Evolutionary conservation across 2,329 filamentous ascomycete genomes (phyloP).

Genomic region (Aspergillus proliferans): DNA sequence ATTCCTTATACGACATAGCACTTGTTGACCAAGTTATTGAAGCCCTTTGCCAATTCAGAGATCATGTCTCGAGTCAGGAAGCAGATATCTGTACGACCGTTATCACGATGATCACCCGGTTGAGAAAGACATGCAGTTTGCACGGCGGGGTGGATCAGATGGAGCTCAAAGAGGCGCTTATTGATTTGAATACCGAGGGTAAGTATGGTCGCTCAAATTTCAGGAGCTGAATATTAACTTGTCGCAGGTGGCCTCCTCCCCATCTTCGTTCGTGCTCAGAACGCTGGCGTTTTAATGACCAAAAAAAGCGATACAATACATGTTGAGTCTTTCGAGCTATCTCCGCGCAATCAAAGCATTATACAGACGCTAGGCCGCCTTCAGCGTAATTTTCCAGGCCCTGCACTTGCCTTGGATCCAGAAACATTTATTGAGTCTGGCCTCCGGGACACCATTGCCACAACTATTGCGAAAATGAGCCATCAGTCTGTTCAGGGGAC

Average conservation of each 20-base stretch:
- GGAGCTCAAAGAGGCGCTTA: conserved; percentile 4
- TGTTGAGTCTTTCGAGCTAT: conserved; percentile 45
- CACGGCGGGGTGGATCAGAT: conserved; percentile 10
- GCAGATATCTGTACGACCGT: conserved; percentile 3
- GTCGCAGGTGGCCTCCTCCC: conserved; percentile 23
- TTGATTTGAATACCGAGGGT: conserved; percentile 7
- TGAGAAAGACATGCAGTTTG: conserved; percentile 6
- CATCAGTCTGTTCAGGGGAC: conserved; percentile 28
- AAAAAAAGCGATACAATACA: conserved; percentile 8
- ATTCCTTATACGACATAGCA: background rate
- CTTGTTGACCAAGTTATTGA: conserved; percentile 13
- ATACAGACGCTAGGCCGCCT: conserved; percentile 37
- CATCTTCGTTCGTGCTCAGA: conserved; percentile 42
- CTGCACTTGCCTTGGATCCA: conserved; percentile 26
- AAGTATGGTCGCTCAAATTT: conserved; percentile 1
- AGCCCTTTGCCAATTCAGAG: conserved; percentile 14
- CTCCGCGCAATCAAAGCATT: conserved; percentile 34
- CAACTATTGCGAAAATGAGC: conserved; percentile 32
- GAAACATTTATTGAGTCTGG: conserved; percentile 14
- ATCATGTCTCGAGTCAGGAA: conserved; percentile 3
- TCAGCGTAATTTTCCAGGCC: conserved; percentile 41
- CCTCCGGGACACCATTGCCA: conserved; percentile 23
- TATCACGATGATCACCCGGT: conserved; percentile 9
- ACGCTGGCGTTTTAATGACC: conserved; percentile 42
- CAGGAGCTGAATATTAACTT: conserved; percentile 1